Base-by-base conservation (phyloP, 2,329 filamentous ascomycete genomes). In the Cryphonectria parasitica region DNA sequence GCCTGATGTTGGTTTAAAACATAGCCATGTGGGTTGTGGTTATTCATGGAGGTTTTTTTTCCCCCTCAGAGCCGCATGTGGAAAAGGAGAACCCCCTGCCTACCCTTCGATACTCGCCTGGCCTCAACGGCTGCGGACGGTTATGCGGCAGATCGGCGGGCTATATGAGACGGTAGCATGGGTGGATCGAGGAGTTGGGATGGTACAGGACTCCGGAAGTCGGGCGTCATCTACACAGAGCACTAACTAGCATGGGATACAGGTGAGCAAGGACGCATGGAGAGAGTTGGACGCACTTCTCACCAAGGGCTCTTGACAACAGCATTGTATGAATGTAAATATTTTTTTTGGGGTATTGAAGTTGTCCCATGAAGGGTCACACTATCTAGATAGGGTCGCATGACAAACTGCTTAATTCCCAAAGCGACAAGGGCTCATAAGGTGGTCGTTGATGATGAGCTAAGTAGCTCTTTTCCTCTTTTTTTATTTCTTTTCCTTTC, bases 91-190 rank as follows among this genome's bases (percentile, higher is more conserved):
- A 45, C 5, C 17, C 43, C 22, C 19, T 43, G 13, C 39, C 41
- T 19, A 8, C 17, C 58, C 31, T 61, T 13, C 58, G 34, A 11
- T 17, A 13, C 58, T 39, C 34, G 58, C 34, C 31, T 61, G 34
- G 58, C 31, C 10, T 61, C 58, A 36, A 39, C 11, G 17, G 58
- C 58, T 22, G 22, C 34, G 31, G 39, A 34, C 58, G 7, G 15
- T 61, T 10, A 39, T 61, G 34, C 58, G 34, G 58, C 34, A 61
- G 34, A 39, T 61, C 58, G 58, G 39, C 58, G n/a, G 34, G 28
- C 34, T 19, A 22, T 17, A n/a, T 25, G 34, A 15, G 34, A 39
- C 34, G 34, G 34, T 19, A 17, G 58, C 58, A 61, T 39, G 31
- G 58, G 58, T n/a, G 22, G 58, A 15, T 61, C 31, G 13, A 15